Conservation (phyloP, 257 asterid genomes). For the Euphrasia confusa region DNA sequence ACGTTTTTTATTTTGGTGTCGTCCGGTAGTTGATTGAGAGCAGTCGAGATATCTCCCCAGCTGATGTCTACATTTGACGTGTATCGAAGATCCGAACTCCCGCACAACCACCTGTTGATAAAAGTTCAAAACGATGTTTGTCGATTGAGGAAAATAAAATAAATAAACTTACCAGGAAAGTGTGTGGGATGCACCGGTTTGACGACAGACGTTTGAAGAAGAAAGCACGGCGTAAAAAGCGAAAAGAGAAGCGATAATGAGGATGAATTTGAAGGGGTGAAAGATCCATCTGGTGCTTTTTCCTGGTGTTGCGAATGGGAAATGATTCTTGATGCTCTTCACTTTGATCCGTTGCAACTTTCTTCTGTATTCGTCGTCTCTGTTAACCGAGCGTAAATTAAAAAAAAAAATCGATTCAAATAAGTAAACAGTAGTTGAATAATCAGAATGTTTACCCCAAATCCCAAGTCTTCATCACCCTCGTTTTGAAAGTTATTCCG, state of each 20-base stretch:
- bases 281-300: constrained; percentile 43
- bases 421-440: neutral
- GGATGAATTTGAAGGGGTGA: constrained; percentile 39
- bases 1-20: constrained; percentile 26
- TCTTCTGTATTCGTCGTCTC: constrained; percentile 41
- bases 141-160: neutral
- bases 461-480: constrained; percentile 8
- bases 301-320: constrained; percentile 31
- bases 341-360: constrained; percentile 45
- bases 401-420: neutral
- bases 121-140: constrained; percentile 38
- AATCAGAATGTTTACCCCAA: neutral
- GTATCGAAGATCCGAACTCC: constrained; percentile 52
- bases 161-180: constrained; percentile 41
- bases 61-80: constrained; percentile 39
- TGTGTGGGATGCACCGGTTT: constrained; percentile 27
- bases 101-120: constrained; percentile 60
- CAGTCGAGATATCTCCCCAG: constrained; percentile 46
- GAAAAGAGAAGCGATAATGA: constrained; percentile 29
- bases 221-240: constrained; percentile 35
- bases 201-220: constrained; percentile 33
- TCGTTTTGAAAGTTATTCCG: neutral
- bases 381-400: constrained; percentile 11
- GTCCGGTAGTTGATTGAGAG: constrained; percentile 30
- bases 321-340: constrained; percentile 37